Percentiles rank a stretch among this genome's conserved stretches.
Conservation (phyloP, 257 asterid genomes). For the Solanum virginianum region DNA sequence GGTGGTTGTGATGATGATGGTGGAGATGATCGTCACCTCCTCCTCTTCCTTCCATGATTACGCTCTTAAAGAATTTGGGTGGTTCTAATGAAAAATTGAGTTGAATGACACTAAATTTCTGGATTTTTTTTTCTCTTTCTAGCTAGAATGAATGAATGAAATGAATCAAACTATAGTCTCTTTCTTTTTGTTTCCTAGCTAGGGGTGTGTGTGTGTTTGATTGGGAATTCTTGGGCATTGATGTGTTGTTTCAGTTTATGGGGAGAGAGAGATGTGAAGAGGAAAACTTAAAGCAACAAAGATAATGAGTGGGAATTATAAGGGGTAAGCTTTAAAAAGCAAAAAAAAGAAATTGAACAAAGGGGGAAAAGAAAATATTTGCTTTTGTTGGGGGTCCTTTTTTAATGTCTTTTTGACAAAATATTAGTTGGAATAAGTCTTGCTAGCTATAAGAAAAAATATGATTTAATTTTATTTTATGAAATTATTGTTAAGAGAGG, state of each 20-base stretch:
- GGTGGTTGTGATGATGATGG: constrained; percentile 28
- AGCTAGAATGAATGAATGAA: neutral
- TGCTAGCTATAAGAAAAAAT: neutral
- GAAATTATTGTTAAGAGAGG: neutral
- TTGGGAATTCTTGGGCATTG: neutral
- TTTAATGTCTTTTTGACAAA: constrained; percentile 19
- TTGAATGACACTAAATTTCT: neutral
- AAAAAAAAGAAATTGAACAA: constrained; percentile 4
- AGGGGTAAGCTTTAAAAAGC: constrained; percentile 69
- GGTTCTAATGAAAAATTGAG: neutral
- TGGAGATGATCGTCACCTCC: constrained; percentile 64
- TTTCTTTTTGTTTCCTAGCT: constrained; percentile 15
- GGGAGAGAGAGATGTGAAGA: constrained; percentile 15
- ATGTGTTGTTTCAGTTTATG: neutral
- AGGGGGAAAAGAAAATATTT: constrained; percentile 17
- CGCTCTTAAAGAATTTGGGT: constrained; percentile 9
- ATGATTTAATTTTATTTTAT: neutral
- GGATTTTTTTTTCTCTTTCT: neutral
- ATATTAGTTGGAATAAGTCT: constrained; percentile 30
- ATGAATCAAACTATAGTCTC: neutral
- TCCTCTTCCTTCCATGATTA: constrained; percentile 71
- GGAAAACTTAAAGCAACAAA: constrained; percentile 85
- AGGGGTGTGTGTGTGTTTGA: neutral
- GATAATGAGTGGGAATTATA: constrained; percentile 92
- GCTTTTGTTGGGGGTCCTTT: constrained; percentile 16